Percentiles rank a stretch among this genome's conserved stretches.
Conservation (phyloP, 2,329 filamentous ascomycete genomes). For the Phyllosticta paracitricarpa region DNA sequence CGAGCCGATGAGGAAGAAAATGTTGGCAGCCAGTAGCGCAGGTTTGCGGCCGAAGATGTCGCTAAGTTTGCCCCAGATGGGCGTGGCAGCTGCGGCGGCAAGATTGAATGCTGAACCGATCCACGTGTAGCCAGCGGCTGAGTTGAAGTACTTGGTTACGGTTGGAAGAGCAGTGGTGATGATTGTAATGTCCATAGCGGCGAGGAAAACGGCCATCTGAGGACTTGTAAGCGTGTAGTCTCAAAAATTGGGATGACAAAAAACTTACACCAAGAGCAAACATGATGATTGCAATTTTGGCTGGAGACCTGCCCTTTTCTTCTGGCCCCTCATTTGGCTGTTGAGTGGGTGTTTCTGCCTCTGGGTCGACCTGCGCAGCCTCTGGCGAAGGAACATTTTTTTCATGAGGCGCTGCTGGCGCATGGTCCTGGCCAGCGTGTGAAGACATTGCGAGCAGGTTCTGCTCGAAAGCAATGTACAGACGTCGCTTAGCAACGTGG, state of each 20-base stretch:
- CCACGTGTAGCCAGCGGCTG: slow-evolving; percentile 42
- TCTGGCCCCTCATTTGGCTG: not conserved
- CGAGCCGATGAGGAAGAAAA: slow-evolving; percentile 51
- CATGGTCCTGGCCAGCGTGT: not conserved
- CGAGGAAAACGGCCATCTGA: slow-evolving; percentile 48
- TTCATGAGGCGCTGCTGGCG: not conserved
- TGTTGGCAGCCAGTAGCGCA: slow-evolving; percentile 24
- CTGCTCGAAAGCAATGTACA: not conserved
- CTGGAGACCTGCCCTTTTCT: slow-evolving; percentile 25
- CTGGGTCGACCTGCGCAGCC: not conserved
- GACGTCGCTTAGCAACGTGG: not conserved
- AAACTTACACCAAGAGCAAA: slow-evolving; percentile 29
- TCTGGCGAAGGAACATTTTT: not conserved
- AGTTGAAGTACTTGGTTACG: slow-evolving; percentile 45
- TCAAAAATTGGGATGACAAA: not conserved
- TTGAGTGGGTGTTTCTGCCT: not conserved
- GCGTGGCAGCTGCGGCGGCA: slow-evolving; percentile 28
- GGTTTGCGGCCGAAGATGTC: slow-evolving; percentile 30
- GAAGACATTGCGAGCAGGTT: not conserved
- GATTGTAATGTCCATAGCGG: slow-evolving; percentile 53
- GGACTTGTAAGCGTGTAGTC: not conserved
- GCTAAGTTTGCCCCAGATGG: slow-evolving; percentile 32
- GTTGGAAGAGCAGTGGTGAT: slow-evolving; percentile 53
- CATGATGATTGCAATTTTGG: slow-evolving; percentile 41
- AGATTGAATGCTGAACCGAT: slow-evolving; percentile 36